phyloP scores from a whole-genome alignment of 176 grass and related monocot species.

The Avena insularis region DNA sequence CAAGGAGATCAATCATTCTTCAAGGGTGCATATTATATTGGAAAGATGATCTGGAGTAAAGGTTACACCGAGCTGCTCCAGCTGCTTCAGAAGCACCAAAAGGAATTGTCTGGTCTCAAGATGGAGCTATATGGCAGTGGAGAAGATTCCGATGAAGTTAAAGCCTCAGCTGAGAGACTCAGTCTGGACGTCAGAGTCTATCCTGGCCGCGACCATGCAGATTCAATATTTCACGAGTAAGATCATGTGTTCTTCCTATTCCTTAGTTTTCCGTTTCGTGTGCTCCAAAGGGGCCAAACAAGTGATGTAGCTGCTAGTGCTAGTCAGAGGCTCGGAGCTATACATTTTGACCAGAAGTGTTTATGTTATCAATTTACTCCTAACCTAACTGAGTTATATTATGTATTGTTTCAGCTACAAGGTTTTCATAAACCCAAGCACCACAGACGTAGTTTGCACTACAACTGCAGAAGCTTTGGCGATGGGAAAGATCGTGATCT shows the following conservation, averaged over 20 bases:
- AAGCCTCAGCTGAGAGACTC: constrained; percentile 69
- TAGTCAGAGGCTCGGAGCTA: background rate
- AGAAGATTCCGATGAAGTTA: constrained; percentile 81
- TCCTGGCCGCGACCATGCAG: constrained; percentile 85
- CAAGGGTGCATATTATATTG: constrained; percentile 97
- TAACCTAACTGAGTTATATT: background rate
- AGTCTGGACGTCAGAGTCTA: constrained; percentile 69
- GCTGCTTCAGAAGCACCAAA: constrained; percentile 68
- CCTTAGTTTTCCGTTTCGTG: background rate
- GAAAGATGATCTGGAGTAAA: constrained; percentile 99
- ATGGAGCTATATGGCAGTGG: constrained; percentile 96
- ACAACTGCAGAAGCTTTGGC: constrained; percentile 95
- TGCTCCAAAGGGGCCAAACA: background rate
- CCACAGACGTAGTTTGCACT: constrained; percentile 94
- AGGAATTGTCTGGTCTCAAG: constrained; percentile 68
- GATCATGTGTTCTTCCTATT: background rate
- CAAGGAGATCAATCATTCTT: constrained; percentile 62
- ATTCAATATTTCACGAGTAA: constrained; percentile 94
- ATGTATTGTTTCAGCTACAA: constrained; percentile 75
- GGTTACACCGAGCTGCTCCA: constrained; percentile 88
- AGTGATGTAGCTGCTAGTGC: background rate
- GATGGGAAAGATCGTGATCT: constrained; percentile 97
- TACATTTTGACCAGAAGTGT: background rate
- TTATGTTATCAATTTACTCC: constrained; percentile 25
- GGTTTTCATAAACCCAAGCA: constrained; percentile 99